phyloP scores from a whole-genome alignment of 495 filamentous ascomycete species.

The Penicillium paxilli region DNA sequence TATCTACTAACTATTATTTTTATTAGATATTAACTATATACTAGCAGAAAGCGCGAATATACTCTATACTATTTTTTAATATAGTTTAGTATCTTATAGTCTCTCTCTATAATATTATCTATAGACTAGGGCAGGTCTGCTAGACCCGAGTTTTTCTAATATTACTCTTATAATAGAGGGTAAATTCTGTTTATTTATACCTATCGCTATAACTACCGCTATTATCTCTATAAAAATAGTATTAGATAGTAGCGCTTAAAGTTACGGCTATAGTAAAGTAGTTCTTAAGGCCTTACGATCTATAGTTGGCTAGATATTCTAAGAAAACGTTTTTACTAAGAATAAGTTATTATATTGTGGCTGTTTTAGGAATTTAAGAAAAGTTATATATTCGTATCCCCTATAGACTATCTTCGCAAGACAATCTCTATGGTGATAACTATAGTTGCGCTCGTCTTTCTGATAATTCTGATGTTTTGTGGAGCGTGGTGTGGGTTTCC shows the following conservation, averaged over 20 bases:
- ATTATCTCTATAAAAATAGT: slow-evolving; percentile 5
- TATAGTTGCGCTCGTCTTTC: too few species aligned
- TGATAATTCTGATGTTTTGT: too few species aligned
- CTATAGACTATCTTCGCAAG: too few species aligned
- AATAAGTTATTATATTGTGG: slow-evolving; percentile 7
- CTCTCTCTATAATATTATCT: slow-evolving; percentile 7
- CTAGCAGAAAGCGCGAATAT: slow-evolving; percentile 15
- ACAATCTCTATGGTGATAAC: too few species aligned
- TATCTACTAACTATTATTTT: slow-evolving; percentile 14
- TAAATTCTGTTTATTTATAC: slow-evolving; percentile 11
- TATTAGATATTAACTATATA: slow-evolving; percentile 12
- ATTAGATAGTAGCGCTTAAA: slow-evolving; percentile 11
- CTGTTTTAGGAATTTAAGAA: too few species aligned
- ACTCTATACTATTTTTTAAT: slow-evolving; percentile 17
- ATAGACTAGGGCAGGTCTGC: slow-evolving; percentile 6
- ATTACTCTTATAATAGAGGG: slow-evolving; percentile 3
- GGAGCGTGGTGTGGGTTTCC: too few species aligned
- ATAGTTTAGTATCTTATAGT: slow-evolving; percentile 4
- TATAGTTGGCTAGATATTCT: slow-evolving; percentile 15
- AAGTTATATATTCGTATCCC: too few species aligned
- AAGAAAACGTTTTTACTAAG: slow-evolving; percentile 16
- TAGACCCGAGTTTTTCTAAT: slow-evolving; percentile 4
- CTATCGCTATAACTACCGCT: too few species aligned
- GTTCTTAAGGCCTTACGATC: slow-evolving; percentile 8
- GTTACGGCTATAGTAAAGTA: slow-evolving; percentile 15